Evolutionary conservation across 2,329 filamentous ascomycete species (phyloP).

Genomic region (Apiospora phragmitis): DNA sequence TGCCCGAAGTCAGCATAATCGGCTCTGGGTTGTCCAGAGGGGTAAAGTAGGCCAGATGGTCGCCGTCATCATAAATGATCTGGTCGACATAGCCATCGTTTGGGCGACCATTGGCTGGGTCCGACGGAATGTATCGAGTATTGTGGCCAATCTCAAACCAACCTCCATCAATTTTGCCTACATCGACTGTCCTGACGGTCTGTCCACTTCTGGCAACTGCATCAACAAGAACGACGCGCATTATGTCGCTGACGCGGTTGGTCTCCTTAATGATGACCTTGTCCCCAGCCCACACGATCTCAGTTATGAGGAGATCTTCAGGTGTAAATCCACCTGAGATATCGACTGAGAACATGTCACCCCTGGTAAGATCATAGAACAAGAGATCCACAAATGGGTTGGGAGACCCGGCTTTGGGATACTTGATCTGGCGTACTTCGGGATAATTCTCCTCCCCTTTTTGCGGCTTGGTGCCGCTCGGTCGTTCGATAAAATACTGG

Average conservation of each 20-base stretch:
- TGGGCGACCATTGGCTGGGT: constrained; percentile 71
- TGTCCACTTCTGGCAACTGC: constrained; percentile 71
- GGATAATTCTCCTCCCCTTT: constrained; percentile 85
- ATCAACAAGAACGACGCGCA: constrained; percentile 86
- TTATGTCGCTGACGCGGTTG: constrained; percentile 89
- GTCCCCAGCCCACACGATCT: constrained; percentile 85
- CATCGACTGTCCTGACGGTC: constrained; percentile 76
- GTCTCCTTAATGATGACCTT: constrained; percentile 89
- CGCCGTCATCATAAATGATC: constrained; percentile 80
- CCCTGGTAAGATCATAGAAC: constrained; percentile 82
- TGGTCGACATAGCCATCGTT: constrained; percentile 93
- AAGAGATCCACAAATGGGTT: constrained; percentile 87
- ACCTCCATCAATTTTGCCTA: constrained; percentile 84
- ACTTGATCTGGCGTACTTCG: constrained; percentile 90
- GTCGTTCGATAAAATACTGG: constrained; percentile 87
- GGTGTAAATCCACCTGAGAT: constrained; percentile 77
- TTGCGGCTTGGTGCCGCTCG: constrained; percentile 69
- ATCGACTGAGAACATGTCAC: constrained; percentile 77
- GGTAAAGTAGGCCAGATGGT: constrained; percentile 91
- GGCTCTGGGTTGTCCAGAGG: constrained; percentile 83
- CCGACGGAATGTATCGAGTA: constrained; percentile 83
- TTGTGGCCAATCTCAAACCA: constrained; percentile 95
- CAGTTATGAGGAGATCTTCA: constrained; percentile 85
- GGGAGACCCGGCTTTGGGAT: constrained; percentile 91
- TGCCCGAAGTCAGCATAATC: constrained; percentile 79